These are phyloP conservation scores for Athelia sp. DNA, from an alignment of 1,284 basidiomycete genomes.

Conservation along the genomic window DNA sequence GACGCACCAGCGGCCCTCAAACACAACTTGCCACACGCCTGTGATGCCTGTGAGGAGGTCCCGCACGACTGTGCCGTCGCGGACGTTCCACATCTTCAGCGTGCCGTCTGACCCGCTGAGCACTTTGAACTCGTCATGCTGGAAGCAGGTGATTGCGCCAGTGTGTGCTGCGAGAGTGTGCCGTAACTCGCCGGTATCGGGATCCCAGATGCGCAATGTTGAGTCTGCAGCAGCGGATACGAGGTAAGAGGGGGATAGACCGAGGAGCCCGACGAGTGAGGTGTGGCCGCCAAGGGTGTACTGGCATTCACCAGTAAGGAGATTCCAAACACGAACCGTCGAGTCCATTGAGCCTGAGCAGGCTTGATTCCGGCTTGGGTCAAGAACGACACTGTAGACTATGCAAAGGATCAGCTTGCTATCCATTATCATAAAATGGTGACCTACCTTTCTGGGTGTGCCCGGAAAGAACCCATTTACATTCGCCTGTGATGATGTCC, in stretches of 20 bases:
- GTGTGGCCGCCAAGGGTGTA: constrained; percentile 84
- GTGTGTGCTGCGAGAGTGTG: constrained; percentile 85
- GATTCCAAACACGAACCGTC: constrained; percentile 90
- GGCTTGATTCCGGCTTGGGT: constrained; percentile 79
- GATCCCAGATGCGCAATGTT: constrained; percentile 90
- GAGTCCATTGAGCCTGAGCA: constrained; percentile 97
- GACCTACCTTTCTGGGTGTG: constrained; percentile 84
- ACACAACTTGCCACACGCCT: constrained; percentile 94
- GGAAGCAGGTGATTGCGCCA: constrained; percentile 95
- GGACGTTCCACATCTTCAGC: constrained; percentile 93
- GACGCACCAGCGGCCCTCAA: constrained; percentile 88
- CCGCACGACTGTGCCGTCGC: constrained; percentile 77
- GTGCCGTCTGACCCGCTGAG: constrained; percentile 93
- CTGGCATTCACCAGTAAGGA: constrained; percentile 74
- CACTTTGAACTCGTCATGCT: constrained; percentile 95
- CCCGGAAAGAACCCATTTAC: constrained; percentile 76
- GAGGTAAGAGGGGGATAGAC: constrained; percentile 81
- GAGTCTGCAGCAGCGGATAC: constrained; percentile 95
- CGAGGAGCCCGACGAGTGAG: constrained; percentile 83
- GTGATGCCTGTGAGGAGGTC: constrained; percentile 86
- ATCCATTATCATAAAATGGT: constrained; percentile 3
- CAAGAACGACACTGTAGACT: constrained; percentile 91
- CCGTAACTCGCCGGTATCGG: constrained; percentile 71
- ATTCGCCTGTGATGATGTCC: constrained; percentile 88
- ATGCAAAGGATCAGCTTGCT: constrained; percentile 6